These are phyloP conservation scores for Penicillium sp. DNA, from an alignment of 2,329 filamentous ascomycete species.

Conservation along the genomic window DNA sequence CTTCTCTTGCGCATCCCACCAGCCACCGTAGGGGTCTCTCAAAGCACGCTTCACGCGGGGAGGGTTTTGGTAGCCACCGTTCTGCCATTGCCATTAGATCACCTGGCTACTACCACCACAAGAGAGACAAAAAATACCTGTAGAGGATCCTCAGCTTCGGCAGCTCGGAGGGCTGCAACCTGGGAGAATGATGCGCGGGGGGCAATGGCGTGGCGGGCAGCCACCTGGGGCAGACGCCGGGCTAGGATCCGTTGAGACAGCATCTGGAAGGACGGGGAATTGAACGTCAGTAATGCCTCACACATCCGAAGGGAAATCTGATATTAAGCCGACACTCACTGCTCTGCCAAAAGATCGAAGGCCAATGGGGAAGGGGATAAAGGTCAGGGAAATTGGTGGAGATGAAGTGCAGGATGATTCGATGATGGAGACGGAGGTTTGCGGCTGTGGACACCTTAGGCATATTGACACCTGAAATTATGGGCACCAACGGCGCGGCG, in stretches of 20 bases:
- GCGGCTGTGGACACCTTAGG: slow-evolving; percentile 17
- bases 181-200: slow-evolving; percentile 46
- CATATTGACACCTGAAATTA: neutral
- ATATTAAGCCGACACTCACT: slow-evolving; percentile 20
- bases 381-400: slow-evolving; percentile 21
- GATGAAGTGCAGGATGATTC: slow-evolving; percentile 17
- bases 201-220: slow-evolving; percentile 37
- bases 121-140: slow-evolving; percentile 37
- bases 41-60: slow-evolving; percentile 77
- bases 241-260: slow-evolving; percentile 46
- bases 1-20: slow-evolving; percentile 97
- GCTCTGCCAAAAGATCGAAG: slow-evolving; percentile 26
- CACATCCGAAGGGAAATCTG: neutral
- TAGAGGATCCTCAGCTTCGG: slow-evolving; percentile 43
- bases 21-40: slow-evolving; percentile 88
- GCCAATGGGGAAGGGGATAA: slow-evolving; percentile 17
- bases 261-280: slow-evolving; percentile 35
- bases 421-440: slow-evolving; percentile 33
- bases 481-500: slow-evolving; percentile 21
- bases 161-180: slow-evolving; percentile 38
- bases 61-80: slow-evolving; percentile 51
- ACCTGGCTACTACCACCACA: neutral
- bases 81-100: slow-evolving; percentile 33
- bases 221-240: slow-evolving; percentile 43
- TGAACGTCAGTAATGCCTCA: slow-evolving; percentile 20